Conservation (phyloP, 192 early-diverging fungal genomes). For the Ramicandelaber brevisporus region DNA sequence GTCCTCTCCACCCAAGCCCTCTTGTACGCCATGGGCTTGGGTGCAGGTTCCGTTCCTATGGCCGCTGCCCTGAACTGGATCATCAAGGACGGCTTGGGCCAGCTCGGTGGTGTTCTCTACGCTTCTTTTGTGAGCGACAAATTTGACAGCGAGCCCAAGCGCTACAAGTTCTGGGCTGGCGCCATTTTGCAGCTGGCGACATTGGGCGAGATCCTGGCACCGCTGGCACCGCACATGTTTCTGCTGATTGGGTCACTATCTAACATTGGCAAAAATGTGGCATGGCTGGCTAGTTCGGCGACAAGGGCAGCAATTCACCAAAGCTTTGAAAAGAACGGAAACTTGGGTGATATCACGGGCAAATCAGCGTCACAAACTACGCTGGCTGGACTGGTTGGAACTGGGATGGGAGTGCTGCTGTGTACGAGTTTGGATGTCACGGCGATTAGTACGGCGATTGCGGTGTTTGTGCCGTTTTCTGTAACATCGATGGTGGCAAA, state of each 20-base stretch:
- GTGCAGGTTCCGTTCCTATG: conserved; percentile 39
- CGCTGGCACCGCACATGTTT: conserved; percentile 51
- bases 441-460: conserved; percentile 10
- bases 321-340: conserved; percentile 40
- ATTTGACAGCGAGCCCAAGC: conserved; percentile 67
- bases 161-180: conserved; percentile 47
- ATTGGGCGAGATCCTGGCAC: conserved; percentile 51
- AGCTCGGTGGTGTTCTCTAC: conserved; percentile 62
- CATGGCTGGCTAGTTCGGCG: conserved; percentile 58
- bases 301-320: conserved; percentile 62
- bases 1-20: conserved; percentile 70
- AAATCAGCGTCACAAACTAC: conserved; percentile 64
- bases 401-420: conserved; percentile 18
- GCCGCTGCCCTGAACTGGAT: conserved; percentile 79
- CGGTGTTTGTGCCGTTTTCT: conserved; percentile 42
- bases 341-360: conserved; percentile 65
- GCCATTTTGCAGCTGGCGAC: conserved; percentile 45
- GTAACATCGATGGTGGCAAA: conserved; percentile 40
- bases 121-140: conserved; percentile 42
- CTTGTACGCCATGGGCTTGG: conserved; percentile 58
- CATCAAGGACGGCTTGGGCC: conserved; percentile 73
- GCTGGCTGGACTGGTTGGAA: conserved; percentile 56
- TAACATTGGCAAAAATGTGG: conserved; percentile 71
- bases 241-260: conserved; percentile 43
- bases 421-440: conserved; percentile 9